phyloP scores from a whole-genome alignment of 805 yeast species.

The Lipomyces yamadae region DNA sequence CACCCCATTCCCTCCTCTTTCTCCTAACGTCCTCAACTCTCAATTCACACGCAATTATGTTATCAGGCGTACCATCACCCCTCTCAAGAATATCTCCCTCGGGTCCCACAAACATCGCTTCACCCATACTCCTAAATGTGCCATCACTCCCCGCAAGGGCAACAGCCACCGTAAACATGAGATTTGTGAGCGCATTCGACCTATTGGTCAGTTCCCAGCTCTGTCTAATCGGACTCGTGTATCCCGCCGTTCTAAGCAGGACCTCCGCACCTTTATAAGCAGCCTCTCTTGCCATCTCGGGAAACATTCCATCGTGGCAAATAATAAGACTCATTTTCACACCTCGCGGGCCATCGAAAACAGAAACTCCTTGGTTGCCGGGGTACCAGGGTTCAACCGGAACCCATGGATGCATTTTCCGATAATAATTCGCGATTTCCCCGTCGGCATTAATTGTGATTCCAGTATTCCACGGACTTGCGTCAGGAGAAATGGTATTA shows the following conservation, averaged over 20 bases:
- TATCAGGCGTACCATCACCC: conserved; percentile 11
- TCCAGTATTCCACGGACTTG: conserved; percentile 14
- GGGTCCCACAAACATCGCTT: conserved; percentile 14
- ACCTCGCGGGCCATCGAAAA: conserved; percentile 12
- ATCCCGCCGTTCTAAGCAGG: conserved; percentile 10
- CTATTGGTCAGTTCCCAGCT: conserved; percentile 14
- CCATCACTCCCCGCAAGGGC: conserved; percentile 15
- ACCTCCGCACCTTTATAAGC: conserved; percentile 15
- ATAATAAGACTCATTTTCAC: conserved; percentile 14
- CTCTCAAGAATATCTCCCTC: conserved; percentile 11
- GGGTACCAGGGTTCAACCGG: conserved; percentile 16
- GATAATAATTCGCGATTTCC: conserved; percentile 12
- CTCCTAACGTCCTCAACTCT: conserved; percentile 13
- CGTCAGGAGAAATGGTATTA: conserved; percentile 6
- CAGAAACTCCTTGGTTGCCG: conserved; percentile 13
- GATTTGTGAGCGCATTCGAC: conserved; percentile 8
- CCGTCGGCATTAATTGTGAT: conserved; percentile 14
- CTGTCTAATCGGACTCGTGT: conserved; percentile 13
- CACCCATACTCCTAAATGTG: conserved; percentile 14
- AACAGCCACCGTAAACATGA: conserved; percentile 10
- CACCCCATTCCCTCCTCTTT: conserved; percentile 12
- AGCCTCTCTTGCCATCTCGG: conserved; percentile 16
- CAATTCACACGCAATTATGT: conserved; percentile 13
- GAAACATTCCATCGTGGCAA: conserved; percentile 15
- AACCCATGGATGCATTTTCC: conserved; percentile 15